Evolutionary conservation across 2,329 filamentous ascomycete genomes (phyloP).

Genomic region (Colletotrichum sublineola): DNA sequence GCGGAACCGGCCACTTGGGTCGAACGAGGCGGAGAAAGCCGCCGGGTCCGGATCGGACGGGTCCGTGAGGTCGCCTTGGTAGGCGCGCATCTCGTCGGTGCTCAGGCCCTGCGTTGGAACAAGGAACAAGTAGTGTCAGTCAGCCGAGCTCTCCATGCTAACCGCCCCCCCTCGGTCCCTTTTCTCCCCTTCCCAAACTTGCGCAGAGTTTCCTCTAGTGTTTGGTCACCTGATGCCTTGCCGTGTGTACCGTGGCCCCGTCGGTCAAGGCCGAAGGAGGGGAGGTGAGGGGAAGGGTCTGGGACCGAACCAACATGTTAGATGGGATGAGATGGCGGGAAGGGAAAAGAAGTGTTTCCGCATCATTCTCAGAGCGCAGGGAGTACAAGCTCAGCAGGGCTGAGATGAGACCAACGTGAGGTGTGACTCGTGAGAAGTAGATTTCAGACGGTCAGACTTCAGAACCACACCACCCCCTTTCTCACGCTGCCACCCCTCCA

Average conservation of each 20-base stretch:
- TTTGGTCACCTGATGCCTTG: constrained; percentile 5
- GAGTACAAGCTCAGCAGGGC: constrained; percentile 26
- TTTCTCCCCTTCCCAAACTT: background rate
- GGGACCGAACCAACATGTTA: background rate
- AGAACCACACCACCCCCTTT: background rate
- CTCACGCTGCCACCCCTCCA: background rate
- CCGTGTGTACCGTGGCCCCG: constrained; percentile 10
- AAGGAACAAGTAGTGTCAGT: constrained; percentile 12
- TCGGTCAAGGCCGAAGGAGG: constrained; percentile 9
- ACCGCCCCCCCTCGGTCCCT: background rate
- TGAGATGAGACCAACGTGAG: constrained; percentile 37
- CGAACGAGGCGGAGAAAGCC: constrained; percentile 67
- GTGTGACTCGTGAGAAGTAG: constrained; percentile 1
- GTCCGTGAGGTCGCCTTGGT: constrained; percentile 69
- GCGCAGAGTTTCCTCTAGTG: constrained; percentile 14
- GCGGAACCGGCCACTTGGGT: constrained; percentile 70
- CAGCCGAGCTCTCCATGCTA: constrained; percentile 6
- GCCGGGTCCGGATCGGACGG: constrained; percentile 61
- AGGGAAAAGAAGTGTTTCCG: constrained; percentile 7
- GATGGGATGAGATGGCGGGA: constrained; percentile 22
- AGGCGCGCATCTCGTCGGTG: constrained; percentile 66
- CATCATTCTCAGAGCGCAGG: constrained; percentile 5
- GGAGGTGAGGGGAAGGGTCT: background rate
- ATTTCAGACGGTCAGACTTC: constrained; percentile 10
- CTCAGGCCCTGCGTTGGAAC: constrained; percentile 58